Base-by-base conservation (phyloP, 306 rosid species). In the Citrullus colocynthis region DNA sequence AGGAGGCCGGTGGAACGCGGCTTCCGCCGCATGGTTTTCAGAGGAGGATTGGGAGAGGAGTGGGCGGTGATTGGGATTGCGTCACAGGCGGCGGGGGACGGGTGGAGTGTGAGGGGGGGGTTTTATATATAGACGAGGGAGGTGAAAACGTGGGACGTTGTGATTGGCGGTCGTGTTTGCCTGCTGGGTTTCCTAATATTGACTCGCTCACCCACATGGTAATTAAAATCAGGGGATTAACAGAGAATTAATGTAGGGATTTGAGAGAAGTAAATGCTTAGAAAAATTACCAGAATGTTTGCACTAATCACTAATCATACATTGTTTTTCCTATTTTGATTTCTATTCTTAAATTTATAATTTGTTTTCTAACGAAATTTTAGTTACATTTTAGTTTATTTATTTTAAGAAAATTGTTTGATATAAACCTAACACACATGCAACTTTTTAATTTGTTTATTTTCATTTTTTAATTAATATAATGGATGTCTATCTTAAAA, bases 11-110 rank as follows among this genome's bases (percentile, higher is more conserved):
- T 44, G 37, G 87, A 28, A 16, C 80, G 86, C 11, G 84, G 80
- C 45, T 76, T 74, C 12, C 87, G 81, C 9, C 79, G 82, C 96
- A 90, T 92, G 78, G 85, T 45, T 76, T 16, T 75, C 65, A n/a
- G n/a, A 45, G 0, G 7, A 62, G 54, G 54, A 48, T 48, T 5
- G 9, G 48, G 39, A 60, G 37, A 12, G 16, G 37, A 60, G 16
- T 11, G 3, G 73, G 32, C 74, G 52, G 52, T 66, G 36, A 44
- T 20, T 36, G 54, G 18, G 6, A 37, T 13, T 44, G 75, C 36
- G 20, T 48, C 76, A 49, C 76, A 24, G 76, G 36, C 75, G 37
- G 75, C 65, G 37, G 65, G 34, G 55, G 32, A 15, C 4, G 54
- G 54, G 14, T 36, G 70, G 49, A 39, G 49, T 18, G 4, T 3